Conservation (phyloP, 192 early-diverging fungal species). For the Endogone sp. region DNA sequence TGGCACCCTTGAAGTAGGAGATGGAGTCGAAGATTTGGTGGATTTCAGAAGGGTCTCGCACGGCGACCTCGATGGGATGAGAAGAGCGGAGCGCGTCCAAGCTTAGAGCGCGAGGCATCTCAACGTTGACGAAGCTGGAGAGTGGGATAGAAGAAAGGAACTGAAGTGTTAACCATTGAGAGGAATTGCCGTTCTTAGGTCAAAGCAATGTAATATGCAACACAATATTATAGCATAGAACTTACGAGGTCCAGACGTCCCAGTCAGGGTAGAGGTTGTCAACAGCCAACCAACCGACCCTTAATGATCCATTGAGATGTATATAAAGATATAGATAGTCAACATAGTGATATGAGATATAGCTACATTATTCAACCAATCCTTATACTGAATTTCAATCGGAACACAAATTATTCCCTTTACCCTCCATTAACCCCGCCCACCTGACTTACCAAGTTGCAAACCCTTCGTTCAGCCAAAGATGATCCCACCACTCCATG, state of each 20-base stretch:
- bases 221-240: too few species aligned
- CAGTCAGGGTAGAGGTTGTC: conserved; percentile 92
- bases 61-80: conserved; percentile 91
- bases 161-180: neutral
- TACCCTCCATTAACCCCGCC: neutral
- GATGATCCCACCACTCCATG: conserved; percentile 92
- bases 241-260: conserved; percentile 78
- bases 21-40: conserved; percentile 96
- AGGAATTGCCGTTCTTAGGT: too few species aligned
- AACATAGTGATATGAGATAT: too few species aligned
- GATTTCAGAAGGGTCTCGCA: conserved; percentile 82
- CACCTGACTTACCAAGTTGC: conserved; percentile 72
- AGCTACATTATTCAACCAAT: too few species aligned
- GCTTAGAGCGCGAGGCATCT: conserved; percentile 69
- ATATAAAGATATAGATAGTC: neutral
- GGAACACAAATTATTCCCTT: too few species aligned
- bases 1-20: conserved; percentile 85
- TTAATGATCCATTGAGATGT: neutral
- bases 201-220: too few species aligned
- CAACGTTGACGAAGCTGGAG: conserved; percentile 66
- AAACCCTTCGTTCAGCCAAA: conserved; percentile 98
- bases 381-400: too few species aligned
- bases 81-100: conserved; percentile 83
- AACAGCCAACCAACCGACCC: conserved; percentile 79
- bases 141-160: neutral